Evolutionary conservation across 805 yeast species (phyloP).

Genomic region (Myxozyma nipponensis): DNA sequence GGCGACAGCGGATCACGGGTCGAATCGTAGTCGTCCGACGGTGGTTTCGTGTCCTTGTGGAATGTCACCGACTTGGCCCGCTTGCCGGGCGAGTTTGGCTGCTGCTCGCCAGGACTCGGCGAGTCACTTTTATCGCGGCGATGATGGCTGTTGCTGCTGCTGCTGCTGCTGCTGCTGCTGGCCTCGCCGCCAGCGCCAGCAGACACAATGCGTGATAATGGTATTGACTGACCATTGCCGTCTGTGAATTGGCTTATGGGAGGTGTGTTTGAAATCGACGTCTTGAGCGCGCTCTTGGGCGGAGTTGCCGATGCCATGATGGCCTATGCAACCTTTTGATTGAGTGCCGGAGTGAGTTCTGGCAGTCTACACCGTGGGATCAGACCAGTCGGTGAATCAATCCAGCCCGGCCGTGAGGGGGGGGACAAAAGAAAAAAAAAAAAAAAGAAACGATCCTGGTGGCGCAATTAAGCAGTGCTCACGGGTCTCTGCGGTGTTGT

Average conservation of each 20-base stretch:
- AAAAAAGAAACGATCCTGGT: too few relatives aligned
- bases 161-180: slow-evolving; percentile 1
- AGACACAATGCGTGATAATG: slow-evolving; percentile 4
- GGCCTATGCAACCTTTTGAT: too few relatives aligned
- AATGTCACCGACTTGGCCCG: slow-evolving; percentile 15
- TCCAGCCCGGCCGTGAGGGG: too few relatives aligned
- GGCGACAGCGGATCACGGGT: background rate
- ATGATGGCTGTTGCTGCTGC: background rate
- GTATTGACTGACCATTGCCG: slow-evolving; percentile 2
- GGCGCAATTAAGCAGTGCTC: background rate
- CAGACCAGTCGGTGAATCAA: too few relatives aligned
- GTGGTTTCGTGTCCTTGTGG: slow-evolving; percentile 25
- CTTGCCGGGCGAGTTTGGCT: slow-evolving; percentile 4
- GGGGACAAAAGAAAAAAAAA: too few relatives aligned
- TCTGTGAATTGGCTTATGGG: slow-evolving; percentile 8
- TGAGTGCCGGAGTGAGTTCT: too few relatives aligned
- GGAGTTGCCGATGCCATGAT: background rate
- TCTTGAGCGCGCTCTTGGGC: slow-evolving; percentile 12
- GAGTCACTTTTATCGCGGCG: too few relatives aligned
- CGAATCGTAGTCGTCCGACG: slow-evolving; percentile 9
- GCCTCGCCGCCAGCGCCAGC: too few relatives aligned
- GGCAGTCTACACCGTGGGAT: too few relatives aligned
- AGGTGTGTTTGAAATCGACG: slow-evolving; percentile 3
- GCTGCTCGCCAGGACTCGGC: too few relatives aligned
- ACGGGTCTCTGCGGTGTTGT: too few relatives aligned